A percentile compares a stretch with the other conserved stretches of the same genome.
These are phyloP conservation scores for Chlorophyllum brunneum DNA, from an alignment of 768 basidiomycete genomes.

Conservation along the genomic window DNA sequence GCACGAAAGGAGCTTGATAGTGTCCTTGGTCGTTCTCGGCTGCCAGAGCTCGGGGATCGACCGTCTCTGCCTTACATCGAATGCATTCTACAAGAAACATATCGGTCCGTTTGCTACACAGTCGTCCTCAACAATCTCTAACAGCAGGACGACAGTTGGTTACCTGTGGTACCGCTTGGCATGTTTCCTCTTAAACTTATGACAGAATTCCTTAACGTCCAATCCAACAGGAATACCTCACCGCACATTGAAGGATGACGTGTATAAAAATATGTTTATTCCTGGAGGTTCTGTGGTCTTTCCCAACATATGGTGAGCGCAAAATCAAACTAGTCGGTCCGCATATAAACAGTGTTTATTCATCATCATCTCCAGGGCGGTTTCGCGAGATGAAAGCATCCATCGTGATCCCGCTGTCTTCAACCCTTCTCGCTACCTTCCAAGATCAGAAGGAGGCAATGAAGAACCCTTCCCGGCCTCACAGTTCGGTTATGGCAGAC, in stretches of 20 bases:
- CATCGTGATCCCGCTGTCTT: background rate
- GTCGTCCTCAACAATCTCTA: background rate
- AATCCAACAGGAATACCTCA: slow-evolving; percentile 52
- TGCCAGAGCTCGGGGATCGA: slow-evolving; percentile 31
- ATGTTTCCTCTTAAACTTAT: background rate
- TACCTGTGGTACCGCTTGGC: background rate
- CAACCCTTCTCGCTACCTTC: background rate
- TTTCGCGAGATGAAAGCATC: background rate
- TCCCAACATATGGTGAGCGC: slow-evolving; percentile 53
- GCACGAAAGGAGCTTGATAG: slow-evolving; percentile 40
- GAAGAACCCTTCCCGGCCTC: background rate
- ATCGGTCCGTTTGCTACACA: slow-evolving; percentile 10
- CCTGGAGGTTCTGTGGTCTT: slow-evolving; percentile 63
- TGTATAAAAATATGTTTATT: slow-evolving; percentile 53
- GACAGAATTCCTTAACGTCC: too few species aligned
- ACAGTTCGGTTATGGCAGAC: background rate
- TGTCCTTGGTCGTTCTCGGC: slow-evolving; percentile 29
- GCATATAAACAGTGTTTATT: background rate
- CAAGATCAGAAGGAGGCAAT: background rate
- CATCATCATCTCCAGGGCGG: background rate
- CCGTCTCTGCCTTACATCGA: slow-evolving; percentile 32
- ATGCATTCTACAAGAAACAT: slow-evolving; percentile 25
- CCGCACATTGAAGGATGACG: slow-evolving; percentile 58
- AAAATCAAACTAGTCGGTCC: too few species aligned
- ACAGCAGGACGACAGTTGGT: background rate